phyloP scores from a whole-genome alignment of 768 basidiomycete genomes.

The Boletus coccyginus region DNA sequence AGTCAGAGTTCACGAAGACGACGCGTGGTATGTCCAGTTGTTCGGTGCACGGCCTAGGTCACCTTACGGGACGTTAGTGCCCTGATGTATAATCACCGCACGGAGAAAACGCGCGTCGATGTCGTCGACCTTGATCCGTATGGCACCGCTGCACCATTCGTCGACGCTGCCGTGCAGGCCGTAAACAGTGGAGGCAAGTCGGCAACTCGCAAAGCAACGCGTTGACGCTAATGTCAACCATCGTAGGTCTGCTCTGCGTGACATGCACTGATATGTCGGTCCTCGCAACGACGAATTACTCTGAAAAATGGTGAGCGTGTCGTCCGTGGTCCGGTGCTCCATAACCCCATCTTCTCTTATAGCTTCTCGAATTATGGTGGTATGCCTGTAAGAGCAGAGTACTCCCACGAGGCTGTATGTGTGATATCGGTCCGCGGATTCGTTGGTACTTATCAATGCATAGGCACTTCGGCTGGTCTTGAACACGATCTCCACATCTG shows the following conservation, averaged over 20 bases:
- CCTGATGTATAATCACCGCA: slow-evolving; percentile 87
- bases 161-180: slow-evolving; percentile 90
- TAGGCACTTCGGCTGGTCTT: slow-evolving; percentile 92
- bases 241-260: slow-evolving; percentile 75
- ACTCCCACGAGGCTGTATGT: slow-evolving; percentile 87
- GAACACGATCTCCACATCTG: slow-evolving; percentile 79
- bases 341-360: background rate
- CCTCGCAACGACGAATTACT: slow-evolving; percentile 88
- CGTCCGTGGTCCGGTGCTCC: background rate
- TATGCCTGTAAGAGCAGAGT: slow-evolving; percentile 86
- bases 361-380: slow-evolving; percentile 98
- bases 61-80: slow-evolving; percentile 45
- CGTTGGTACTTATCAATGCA: background rate
- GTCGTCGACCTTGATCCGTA: slow-evolving; percentile 98
- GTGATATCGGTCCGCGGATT: background rate
- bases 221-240: background rate
- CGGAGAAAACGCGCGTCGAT: slow-evolving; percentile 73
- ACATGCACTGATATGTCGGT: slow-evolving; percentile 97
- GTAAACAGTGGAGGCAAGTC: slow-evolving; percentile 80
- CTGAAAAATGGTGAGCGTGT: slow-evolving; percentile 83
- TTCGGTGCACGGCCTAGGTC: background rate
- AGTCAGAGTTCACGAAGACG: slow-evolving; percentile 85
- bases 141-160: slow-evolving; percentile 95
- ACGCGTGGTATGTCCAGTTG: slow-evolving; percentile 71
- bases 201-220: background rate